Evolutionary conservation across 768 basidiomycete genomes (phyloP), one percentile per base, ranked within the genome.

Genomic region (Tylopilus balloui): DNA sequence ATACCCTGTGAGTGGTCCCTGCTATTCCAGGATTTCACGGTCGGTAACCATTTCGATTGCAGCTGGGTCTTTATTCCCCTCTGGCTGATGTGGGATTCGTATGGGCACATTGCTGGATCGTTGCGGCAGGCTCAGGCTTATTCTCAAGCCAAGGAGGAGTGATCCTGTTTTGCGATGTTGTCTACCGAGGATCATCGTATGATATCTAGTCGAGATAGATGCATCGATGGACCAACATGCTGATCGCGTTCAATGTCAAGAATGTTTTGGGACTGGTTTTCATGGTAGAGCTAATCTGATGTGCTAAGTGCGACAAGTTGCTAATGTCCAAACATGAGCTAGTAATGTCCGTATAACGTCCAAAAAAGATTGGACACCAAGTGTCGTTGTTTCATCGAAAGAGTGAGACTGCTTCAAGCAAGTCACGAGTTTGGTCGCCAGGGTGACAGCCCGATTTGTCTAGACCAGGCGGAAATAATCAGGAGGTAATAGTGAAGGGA

Each of bases 41-140:
- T 41, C 31, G 3, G 31, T 41, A 41, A 46, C 29, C 14, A 41
- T 42, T 53, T 29, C 41, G 35, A 54, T 46, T 48, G 12, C 58
- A 91, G 88, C 47, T 92, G 90, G 90, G 88, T 92, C 24, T 59
- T 79, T 40, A 74, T 91, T 54, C 90, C 90, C 2, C 46, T 90
- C 19, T 78, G 77, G 71, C 73, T 92, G 50, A 85, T 93, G 84
- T 71, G 72, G 55, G 84, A 91, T 60, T 89, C 90, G 0, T 92
- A 89, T 53, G 70, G 70, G 4, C 77, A 84, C 51, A 88, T 92
- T 47, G 77, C 84, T 14, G 66, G 70, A 34, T 71, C 83, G 9
- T 71, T 91, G 52, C 80, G 85, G 20, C 48, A 51, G 25, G 56
- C 52, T 13, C 73, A 74, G 49, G 56, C 64, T 14, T 34, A 37